These are phyloP conservation scores for Botryotinia calthae DNA, from an alignment of 2,329 filamentous ascomycete genomes.

Conservation along the genomic window DNA sequence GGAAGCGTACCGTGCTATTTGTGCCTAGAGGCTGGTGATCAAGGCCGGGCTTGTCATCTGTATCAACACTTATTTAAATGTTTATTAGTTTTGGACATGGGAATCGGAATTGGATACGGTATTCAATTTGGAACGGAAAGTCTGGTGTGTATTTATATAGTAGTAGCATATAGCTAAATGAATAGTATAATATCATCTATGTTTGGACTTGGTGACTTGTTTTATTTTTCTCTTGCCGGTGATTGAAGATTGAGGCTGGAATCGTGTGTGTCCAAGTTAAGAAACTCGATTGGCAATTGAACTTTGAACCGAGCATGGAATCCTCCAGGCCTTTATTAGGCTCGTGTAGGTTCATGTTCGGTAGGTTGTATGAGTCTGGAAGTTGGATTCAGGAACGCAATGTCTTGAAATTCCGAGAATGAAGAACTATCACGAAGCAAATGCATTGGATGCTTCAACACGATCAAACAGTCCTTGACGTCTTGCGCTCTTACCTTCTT, in stretches of 20 bases:
- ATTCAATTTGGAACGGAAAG: neutral
- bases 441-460: too few relatives aligned
- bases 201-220: neutral
- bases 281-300: neutral
- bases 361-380: neutral
- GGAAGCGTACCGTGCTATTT: neutral
- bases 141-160: neutral
- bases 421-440: neutral
- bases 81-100: slow-evolving; percentile 3
- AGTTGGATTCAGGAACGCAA: neutral
- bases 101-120: neutral
- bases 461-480: neutral
- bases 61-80: neutral
- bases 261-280: neutral
- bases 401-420: neutral
- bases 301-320: neutral
- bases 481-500: neutral
- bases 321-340: neutral
- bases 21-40: neutral
- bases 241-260: too few relatives aligned
- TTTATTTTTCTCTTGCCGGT: neutral
- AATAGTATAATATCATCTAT: neutral
- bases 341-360: neutral
- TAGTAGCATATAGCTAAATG: neutral
- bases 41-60: neutral